phyloP scores from a whole-genome alignment of 1,139 yeast genomes.

The Candida gigantensis region DNA sequence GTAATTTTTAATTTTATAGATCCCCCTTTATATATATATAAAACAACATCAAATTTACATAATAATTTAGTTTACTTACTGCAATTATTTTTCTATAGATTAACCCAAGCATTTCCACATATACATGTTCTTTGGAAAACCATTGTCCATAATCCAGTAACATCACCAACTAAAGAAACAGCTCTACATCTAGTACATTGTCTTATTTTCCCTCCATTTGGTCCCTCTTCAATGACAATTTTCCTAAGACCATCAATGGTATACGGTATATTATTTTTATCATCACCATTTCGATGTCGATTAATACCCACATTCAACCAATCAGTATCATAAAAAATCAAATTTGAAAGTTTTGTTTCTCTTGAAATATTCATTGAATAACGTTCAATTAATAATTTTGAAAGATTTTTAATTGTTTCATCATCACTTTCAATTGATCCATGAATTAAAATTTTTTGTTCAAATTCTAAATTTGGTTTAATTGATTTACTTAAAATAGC shows the following conservation, averaged over 20 bases:
- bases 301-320: constrained; percentile 62
- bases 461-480: constrained; percentile 54
- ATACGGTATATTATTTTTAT: background rate
- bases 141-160: constrained; percentile 63
- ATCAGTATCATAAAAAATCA: constrained; percentile 67
- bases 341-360: constrained; percentile 45
- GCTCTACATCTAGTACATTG: constrained; percentile 72
- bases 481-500: too few relatives aligned
- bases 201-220: constrained; percentile 28
- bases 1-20: too few relatives aligned
- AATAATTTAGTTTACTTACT: too few relatives aligned
- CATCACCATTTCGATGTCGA: constrained; percentile 13
- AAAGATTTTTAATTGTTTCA: constrained; percentile 29
- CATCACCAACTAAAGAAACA: constrained; percentile 52
- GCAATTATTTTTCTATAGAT: constrained; percentile 13
- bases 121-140: constrained; percentile 76
- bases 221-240: constrained; percentile 1
- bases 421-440: background rate
- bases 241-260: too few relatives aligned
- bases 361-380: constrained; percentile 35
- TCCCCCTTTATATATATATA: too few relatives aligned
- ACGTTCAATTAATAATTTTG: constrained; percentile 33
- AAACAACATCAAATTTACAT: too few relatives aligned
- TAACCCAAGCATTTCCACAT: constrained; percentile 80
- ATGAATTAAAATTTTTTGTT: constrained; percentile 62